These are phyloP conservation scores for Trametes gibbosa DNA, from an alignment of 768 basidiomycete genomes.

Conservation along the genomic window DNA sequence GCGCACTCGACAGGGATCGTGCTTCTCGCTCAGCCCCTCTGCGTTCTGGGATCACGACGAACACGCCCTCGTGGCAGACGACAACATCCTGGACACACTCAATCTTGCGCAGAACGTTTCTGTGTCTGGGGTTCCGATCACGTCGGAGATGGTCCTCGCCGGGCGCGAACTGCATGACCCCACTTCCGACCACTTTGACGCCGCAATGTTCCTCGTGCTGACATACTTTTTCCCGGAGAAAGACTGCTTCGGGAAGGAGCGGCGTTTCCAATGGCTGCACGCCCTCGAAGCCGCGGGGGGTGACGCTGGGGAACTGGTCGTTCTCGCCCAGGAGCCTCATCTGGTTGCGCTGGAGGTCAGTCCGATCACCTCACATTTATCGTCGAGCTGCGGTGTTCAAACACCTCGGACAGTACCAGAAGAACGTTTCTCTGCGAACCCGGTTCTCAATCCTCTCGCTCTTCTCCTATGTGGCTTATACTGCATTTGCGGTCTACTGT, in stretches of 20 bases:
- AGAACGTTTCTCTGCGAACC: slow-evolving; percentile 42
- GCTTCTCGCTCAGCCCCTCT: slow-evolving; percentile 71
- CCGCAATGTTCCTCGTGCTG: slow-evolving; percentile 69
- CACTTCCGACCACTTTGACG: slow-evolving; percentile 50
- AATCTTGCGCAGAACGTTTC: slow-evolving; percentile 51
- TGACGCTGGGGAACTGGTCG: slow-evolving; percentile 35
- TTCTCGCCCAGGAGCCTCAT: slow-evolving; percentile 41
- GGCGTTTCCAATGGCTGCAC: slow-evolving; percentile 64
- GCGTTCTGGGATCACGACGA: slow-evolving; percentile 73
- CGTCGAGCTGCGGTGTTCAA: not conserved
- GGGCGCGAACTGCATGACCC: slow-evolving; percentile 59
- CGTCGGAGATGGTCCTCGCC: slow-evolving; percentile 74
- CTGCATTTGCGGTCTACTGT: slow-evolving; percentile 72
- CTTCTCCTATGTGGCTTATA: slow-evolving; percentile 75
- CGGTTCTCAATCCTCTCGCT: slow-evolving; percentile 62
- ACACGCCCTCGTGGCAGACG: slow-evolving; percentile 48
- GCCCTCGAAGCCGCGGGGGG: slow-evolving; percentile 45
- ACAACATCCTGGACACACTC: slow-evolving; percentile 58
- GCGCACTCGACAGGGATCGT: slow-evolving; percentile 47
- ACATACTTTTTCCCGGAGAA: slow-evolving; percentile 82
- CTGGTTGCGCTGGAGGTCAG: slow-evolving; percentile 46
- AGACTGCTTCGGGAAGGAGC: slow-evolving; percentile 60
- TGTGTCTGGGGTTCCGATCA: slow-evolving; percentile 61
- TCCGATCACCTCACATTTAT: not conserved
- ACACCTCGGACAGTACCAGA: slow-evolving; percentile 45